Evolutionary conservation across 768 basidiomycete genomes (phyloP), one percentile per base, ranked within the genome.

Genomic region (Suillus cothurnatus): DNA sequence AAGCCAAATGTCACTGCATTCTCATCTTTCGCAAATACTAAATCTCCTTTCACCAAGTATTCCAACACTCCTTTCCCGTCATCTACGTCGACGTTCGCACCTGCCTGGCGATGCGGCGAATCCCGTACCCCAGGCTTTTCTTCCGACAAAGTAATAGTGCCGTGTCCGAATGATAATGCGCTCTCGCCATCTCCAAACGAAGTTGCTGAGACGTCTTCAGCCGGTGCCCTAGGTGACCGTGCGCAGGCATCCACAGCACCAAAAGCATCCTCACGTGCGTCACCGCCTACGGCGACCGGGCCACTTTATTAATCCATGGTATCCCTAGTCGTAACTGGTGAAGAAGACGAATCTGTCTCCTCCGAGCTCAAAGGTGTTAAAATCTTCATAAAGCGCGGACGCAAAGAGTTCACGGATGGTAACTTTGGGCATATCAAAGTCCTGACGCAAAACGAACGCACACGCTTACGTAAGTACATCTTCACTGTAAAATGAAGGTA

Each of bases 371-470:
- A 86, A 67, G 85, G 86, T 49, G 84, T 83, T 45, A 88, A 85
- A 69, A 79, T 90, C 26, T 90, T 84, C 26, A 62, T 66, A 31
- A 76, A 76, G 70, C 76, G 76, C 52, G 75, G 75, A 62, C 63
- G 64, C 36, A 82, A 81, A 64, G 81, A 85, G 23, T 91, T 88
- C 71, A 81, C 83, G 28, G 84, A 85, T 41, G 88, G 86, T 3
- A 85, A 90, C 71, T 72, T 81, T 12, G 89, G 89, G 0, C 84
- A 88, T 67, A 68, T 87, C 69, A 90, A 89, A 71, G 75, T 90
- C 6, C 80, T 91, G 31, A 76, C 81, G 31, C 78, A 82, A 15
- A 43, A 53, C 59, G 66, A 74, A 39, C 74, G 76, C 59, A 71
- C 69, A 14, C 74, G 74, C 66, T 70, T 76, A 68, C 73, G 74